phyloP scores from a whole-genome alignment of 768 basidiomycete genomes.

The Mycena leptocephala region DNA sequence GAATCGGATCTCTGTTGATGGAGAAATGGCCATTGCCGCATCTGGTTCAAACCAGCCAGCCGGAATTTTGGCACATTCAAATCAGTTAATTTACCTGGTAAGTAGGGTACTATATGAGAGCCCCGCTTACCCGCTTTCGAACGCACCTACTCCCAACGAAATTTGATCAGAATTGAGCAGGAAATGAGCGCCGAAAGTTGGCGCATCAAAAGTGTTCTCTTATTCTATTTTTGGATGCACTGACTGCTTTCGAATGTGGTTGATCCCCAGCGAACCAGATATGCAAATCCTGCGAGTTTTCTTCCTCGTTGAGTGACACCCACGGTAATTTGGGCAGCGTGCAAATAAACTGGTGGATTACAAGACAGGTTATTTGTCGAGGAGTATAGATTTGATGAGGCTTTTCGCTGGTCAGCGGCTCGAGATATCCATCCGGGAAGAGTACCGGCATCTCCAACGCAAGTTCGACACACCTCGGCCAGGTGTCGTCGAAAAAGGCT shows the following conservation, averaged over 20 bases:
- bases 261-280: slow-evolving; percentile 28
- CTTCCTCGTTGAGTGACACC: slow-evolving; percentile 2
- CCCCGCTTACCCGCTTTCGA: too few relatives aligned
- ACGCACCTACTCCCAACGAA: too few relatives aligned
- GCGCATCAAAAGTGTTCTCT: too few relatives aligned
- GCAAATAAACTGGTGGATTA: slow-evolving; percentile 34
- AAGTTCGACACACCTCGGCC: slow-evolving; percentile 21
- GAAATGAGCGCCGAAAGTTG: too few relatives aligned
- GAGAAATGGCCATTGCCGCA: too few relatives aligned
- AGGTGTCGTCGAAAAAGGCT: slow-evolving; percentile 11
- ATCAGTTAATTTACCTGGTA: too few relatives aligned
- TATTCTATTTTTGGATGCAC: too few relatives aligned
- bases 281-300: slow-evolving; percentile 24
- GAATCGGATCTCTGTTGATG: too few relatives aligned
- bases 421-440: slow-evolving; percentile 14
- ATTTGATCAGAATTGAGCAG: too few relatives aligned
- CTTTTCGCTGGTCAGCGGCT: background rate
- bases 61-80: too few relatives aligned
- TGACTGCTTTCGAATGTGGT: slow-evolving; percentile 28
- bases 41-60: too few relatives aligned
- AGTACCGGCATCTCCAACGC: slow-evolving; percentile 29
- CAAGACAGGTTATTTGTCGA: slow-evolving; percentile 26
- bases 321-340: slow-evolving; percentile 25
- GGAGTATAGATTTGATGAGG: background rate
- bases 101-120: too few relatives aligned